Conservation (phyloP, 139 green algal genomes). For the Asterochloris erici region DNA sequence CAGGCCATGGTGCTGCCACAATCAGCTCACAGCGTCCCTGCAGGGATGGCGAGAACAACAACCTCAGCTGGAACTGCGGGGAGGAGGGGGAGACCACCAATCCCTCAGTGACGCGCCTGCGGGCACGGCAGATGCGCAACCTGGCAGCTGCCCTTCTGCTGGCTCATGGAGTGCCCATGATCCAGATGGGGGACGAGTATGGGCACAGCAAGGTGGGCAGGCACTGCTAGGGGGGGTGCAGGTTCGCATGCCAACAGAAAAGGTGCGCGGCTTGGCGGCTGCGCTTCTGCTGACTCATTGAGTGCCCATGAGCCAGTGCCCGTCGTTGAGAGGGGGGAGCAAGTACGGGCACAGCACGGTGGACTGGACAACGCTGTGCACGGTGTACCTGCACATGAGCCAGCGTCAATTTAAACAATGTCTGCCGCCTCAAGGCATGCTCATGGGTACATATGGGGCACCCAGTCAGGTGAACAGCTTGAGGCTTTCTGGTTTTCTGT, state of each 20-base stretch:
- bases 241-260: conserved; percentile 39
- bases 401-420: too few species aligned
- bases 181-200: conserved; percentile 97
- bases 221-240: too few species aligned
- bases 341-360: conserved; percentile 85
- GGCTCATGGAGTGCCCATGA: conserved; percentile 90
- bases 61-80: conserved; percentile 97
- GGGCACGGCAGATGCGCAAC: conserved; percentile 84
- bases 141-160: conserved; percentile 84
- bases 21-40: background rate
- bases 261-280: conserved; percentile 87
- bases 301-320: conserved; percentile 93
- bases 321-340: conserved; percentile 96
- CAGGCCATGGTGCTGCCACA: too few species aligned
- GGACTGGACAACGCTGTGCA: too few species aligned
- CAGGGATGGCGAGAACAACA: conserved; percentile 93
- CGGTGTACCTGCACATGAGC: too few species aligned
- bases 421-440: too few species aligned
- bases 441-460: too few species aligned
- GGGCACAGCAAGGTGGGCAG: conserved; percentile 59
- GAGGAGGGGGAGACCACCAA: conserved; percentile 71
- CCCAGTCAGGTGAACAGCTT: too few species aligned
- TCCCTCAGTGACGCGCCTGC: conserved; percentile 47
- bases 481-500: too few species aligned
- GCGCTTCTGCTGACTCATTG: conserved; percentile 88